A percentile compares a stretch with the other conserved stretches of the same genome.
These are phyloP conservation scores for Phaseolus coccineus DNA, from an alignment of 331 rosid species.

Conservation along the genomic window DNA sequence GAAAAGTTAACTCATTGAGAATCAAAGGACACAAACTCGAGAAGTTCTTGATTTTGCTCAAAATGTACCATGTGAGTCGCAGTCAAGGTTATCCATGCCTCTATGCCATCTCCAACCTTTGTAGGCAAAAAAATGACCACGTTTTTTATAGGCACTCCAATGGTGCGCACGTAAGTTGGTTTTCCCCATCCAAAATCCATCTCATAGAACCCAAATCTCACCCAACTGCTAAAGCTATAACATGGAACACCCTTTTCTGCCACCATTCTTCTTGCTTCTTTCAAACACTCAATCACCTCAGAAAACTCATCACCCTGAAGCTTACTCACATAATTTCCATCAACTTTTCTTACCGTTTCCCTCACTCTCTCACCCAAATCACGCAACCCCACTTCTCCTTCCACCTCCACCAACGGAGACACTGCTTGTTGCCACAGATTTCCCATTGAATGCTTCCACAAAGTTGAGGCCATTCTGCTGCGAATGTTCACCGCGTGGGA, in stretches of 20 bases:
- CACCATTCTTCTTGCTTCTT: background rate
- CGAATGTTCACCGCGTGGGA: slow-evolving; percentile 52
- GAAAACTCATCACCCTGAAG: slow-evolving; percentile 39
- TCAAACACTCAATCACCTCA: background rate
- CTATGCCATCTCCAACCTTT: slow-evolving; percentile 1
- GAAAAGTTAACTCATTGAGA: too few relatives aligned
- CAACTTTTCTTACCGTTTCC: slow-evolving; percentile 18
- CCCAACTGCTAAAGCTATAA: slow-evolving; percentile 53
- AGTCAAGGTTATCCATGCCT: background rate
- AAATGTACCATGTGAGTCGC: background rate
- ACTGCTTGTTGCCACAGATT: slow-evolving; percentile 45
- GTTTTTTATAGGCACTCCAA: background rate
- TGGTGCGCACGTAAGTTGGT: background rate
- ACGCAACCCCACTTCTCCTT: background rate
- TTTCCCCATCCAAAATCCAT: slow-evolving; percentile 58
- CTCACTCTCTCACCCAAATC: slow-evolving; percentile 38
- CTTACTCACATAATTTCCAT: slow-evolving; percentile 32
- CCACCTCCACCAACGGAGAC: slow-evolving; percentile 13
- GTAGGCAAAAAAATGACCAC: background rate
- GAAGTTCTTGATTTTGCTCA: background rate
- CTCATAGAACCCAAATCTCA: slow-evolving; percentile 23
- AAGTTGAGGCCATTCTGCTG: slow-evolving; percentile 31
- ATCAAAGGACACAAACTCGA: background rate
- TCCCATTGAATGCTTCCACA: slow-evolving; percentile 30
- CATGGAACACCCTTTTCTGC: slow-evolving; percentile 10